Evolutionary conservation across 768 basidiomycete species (phyloP), one percentile per base, ranked within the genome.

Genomic region (Podaxis carcinomalis): DNA sequence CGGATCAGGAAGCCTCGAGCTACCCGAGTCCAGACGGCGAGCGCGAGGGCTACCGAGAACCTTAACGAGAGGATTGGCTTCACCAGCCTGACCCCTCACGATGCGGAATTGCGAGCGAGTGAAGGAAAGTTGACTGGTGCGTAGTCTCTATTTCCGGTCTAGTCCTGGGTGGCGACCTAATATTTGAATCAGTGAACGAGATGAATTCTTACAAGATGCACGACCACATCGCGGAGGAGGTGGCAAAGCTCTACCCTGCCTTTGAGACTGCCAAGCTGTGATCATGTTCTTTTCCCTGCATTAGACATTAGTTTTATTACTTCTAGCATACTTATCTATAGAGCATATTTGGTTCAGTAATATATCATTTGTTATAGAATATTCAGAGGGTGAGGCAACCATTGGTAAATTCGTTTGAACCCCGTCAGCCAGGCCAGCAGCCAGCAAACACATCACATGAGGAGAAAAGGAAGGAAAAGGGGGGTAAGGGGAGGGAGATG

Each of bases 121-220:
- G 68, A 67, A 51, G 69, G 68, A 13, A 69, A 68, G 42, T 59
- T 72, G 39, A 73, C 72, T 0, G 68, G 72, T 73, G 52, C 27
- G 70, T 32, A 32, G 28, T 60, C 19, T 19, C n/a, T 25, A 10
- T 51, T 10, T n/a, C 11, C 50, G 21, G 10, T 16, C 23, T 28
- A 40, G 11, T 13, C 14, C 14, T 40, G 39, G 5, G 16, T 5
- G 16, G 16, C 39, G 39, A 23, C 3, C n/a, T 47, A 21, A 14
- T 16, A n/a, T 25, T 5, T 28, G 37, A 23, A 51, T 7, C 51
- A 72, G 72, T 73, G 55, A 71, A 70, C 51, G 71, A 73, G 62
- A 73, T 73, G 72, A 72, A 73, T 53, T 64, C 66, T 37, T 73
- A 72, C 62, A 68, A 64, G 51, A 73, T 73, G 72, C 70, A 72